Base-by-base conservation (phyloP, 2,329 filamentous ascomycete genomes). In the Botryotinia calthae region DNA sequence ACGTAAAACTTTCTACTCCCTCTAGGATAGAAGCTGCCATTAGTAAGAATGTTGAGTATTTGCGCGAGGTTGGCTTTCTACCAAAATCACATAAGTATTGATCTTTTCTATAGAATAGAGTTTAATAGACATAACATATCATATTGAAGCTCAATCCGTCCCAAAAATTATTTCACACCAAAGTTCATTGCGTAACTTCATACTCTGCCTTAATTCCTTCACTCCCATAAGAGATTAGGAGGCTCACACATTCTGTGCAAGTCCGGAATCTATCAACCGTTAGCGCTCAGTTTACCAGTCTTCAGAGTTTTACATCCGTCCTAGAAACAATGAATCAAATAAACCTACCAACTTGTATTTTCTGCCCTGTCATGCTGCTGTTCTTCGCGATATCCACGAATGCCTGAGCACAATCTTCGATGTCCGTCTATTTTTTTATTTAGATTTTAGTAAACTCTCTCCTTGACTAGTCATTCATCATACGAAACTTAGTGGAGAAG, bases 381-480 rank as follows among this genome's bases (percentile, higher is more conserved):
- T 87, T 88, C 80, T 84, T 86, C 0, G 87, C 86, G 69, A 87
- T 76, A 80, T 86, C 85, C 14, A 89, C 79, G 76, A 84, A 89
- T n/a, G 83, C 84, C 76, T 88, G 84, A 4, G 85, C 87, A 72
- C 86, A 87, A 76, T 89, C 87, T 16, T 85, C 82, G 59, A 88
- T 76, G 74, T 84, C 84, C 40, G 85, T 86, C 81, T 85, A 2
- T 7, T 71, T 66, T 54, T 54, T n/a, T 14, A 14, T 51, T 28
- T 42, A 0, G 28, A 34, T 34, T 34, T 65, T 28, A 65, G 70
- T 20, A 70, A 10, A 46, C 20, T 14, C 14, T 71, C 14, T 40
- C 10, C 40, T 68, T 18, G 48, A 40, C n/a, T 4, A 14, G 31
- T 9, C n/a, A 31, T 28, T 6, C 20, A 42, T 44, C 6, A 31